A percentile compares a stretch with the other conserved stretches of the same genome.
phyloP scores from a whole-genome alignment of 1,284 basidiomycete species.

The Lentinus polychrous region DNA sequence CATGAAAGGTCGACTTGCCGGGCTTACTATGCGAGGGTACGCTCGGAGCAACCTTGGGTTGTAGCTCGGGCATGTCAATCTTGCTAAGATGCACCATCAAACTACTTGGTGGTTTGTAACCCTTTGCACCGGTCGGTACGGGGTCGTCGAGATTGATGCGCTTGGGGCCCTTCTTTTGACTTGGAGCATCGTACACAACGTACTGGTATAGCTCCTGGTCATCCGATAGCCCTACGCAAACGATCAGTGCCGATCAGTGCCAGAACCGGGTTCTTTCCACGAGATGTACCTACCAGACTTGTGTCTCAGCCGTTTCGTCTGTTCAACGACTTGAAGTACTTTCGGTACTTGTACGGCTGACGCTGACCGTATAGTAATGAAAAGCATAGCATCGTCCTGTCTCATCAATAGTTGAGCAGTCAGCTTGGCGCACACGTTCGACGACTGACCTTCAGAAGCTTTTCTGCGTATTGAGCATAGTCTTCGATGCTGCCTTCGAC shows the following conservation, averaged over 20 bases:
- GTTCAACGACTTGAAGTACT: conserved; percentile 73
- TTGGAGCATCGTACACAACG: conserved; percentile 55
- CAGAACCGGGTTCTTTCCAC: neutral
- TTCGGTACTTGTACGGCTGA: conserved; percentile 65
- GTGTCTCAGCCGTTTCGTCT: conserved; percentile 67
- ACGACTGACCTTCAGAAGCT: conserved; percentile 48
- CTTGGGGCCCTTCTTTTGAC: conserved; percentile 44
- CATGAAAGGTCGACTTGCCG: conserved; percentile 4
- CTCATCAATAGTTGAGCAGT: neutral
- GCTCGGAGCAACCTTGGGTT: conserved; percentile 33
- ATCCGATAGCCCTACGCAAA: conserved; percentile 36
- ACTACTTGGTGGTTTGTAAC: conserved; percentile 57
- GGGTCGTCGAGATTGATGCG: conserved; percentile 60
- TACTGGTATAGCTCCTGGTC: conserved; percentile 73
- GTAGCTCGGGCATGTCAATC: conserved; percentile 76
- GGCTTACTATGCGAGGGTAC: conserved; percentile 1
- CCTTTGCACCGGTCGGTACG: conserved; percentile 28
- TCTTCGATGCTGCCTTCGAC: conserved; percentile 58
- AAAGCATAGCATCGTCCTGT: conserved; percentile 74
- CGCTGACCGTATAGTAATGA: conserved; percentile 64
- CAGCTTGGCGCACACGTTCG: neutral
- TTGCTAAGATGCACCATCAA: conserved; percentile 73
- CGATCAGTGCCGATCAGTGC: neutral
- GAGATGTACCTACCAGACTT: conserved; percentile 46
- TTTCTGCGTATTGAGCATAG: conserved; percentile 63